These are phyloP conservation scores for Calonectria naviculata DNA, from an alignment of 2,329 filamentous ascomycete species.

Conservation along the genomic window DNA sequence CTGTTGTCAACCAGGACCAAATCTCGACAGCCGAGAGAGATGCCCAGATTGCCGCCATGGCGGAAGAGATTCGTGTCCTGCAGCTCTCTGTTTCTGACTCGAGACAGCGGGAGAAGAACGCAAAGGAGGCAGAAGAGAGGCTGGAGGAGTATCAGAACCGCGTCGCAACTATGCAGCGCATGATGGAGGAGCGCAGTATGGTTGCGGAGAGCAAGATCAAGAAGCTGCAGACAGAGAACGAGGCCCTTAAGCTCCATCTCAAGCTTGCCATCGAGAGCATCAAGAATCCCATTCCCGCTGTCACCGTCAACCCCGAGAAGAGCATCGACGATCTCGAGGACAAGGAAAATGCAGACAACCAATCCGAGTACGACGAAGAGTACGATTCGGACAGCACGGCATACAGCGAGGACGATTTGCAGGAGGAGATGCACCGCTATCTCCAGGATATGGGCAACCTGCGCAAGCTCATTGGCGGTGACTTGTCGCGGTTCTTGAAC, in stretches of 20 bases:
- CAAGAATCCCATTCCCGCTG: constrained; percentile 87
- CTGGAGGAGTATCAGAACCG: constrained; percentile 95
- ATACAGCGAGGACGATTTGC: constrained; percentile 72
- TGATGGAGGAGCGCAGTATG: constrained; percentile 94
- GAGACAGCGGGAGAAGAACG: constrained; percentile 78
- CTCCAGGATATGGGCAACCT: constrained; percentile 84
- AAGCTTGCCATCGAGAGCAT: constrained; percentile 87
- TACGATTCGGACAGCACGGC: constrained; percentile 58
- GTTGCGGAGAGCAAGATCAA: constrained; percentile 95
- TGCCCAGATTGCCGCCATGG: constrained; percentile 93
- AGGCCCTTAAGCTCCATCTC: constrained; percentile 87
- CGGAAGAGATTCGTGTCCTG: constrained; percentile 88
- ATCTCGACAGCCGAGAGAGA: constrained; percentile 93
- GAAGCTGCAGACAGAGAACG: constrained; percentile 88
- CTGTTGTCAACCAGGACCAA: constrained; percentile 95
- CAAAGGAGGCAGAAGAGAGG: constrained; percentile 81
- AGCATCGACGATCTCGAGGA: constrained; percentile 41
- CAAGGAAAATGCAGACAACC: constrained; percentile 57
- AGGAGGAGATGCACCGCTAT: constrained; percentile 87
- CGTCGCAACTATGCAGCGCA: constrained; percentile 88
- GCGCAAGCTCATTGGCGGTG: constrained; percentile 74
- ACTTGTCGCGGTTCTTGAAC: constrained; percentile 75
- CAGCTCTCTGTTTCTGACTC: constrained; percentile 80
- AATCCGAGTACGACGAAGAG: constrained; percentile 71
- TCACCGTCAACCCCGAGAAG: constrained; percentile 51